phyloP scores from a whole-genome alignment of 305 asterid genomes.

The Striga hermonthica region DNA sequence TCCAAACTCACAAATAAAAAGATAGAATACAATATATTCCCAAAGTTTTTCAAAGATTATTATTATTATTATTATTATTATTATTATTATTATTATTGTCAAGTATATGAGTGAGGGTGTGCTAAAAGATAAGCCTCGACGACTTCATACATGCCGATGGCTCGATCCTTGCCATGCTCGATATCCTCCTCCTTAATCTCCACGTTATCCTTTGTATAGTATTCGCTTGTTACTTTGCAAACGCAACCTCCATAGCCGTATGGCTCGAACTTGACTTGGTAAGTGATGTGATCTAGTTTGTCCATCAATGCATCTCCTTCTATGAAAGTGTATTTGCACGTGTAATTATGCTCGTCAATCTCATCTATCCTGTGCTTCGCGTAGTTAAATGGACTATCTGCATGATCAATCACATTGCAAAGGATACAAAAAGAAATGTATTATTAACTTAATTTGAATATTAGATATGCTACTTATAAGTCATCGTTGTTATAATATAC shows the following conservation, averaged over 20 bases:
- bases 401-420: neutral
- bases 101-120: slow-evolving; percentile 45
- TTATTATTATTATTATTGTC: neutral
- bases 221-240: slow-evolving; percentile 49
- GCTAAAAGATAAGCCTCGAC: slow-evolving; percentile 61
- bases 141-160: slow-evolving; percentile 48
- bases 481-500: too few species aligned
- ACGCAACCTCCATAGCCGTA: slow-evolving; percentile 49
- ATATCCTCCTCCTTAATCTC: slow-evolving; percentile 63
- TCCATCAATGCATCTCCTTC: slow-evolving; percentile 53
- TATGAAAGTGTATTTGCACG: slow-evolving; percentile 41
- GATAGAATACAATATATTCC: too few species aligned
- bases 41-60: neutral
- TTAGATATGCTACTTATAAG: too few species aligned
- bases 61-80: too few species aligned
- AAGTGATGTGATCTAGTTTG: slow-evolving; percentile 40
- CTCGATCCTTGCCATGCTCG: slow-evolving; percentile 52
- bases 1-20: too few species aligned
- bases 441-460: too few species aligned
- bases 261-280: slow-evolving; percentile 52
- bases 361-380: slow-evolving; percentile 52
- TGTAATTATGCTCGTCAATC: slow-evolving; percentile 41
- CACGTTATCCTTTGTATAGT: slow-evolving; percentile 47
- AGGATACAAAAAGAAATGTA: too few species aligned
- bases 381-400: slow-evolving; percentile 51